Evolutionary conservation across 331 rosid genomes (phyloP).

Genomic region (Rhamnella rubrinervis): DNA sequence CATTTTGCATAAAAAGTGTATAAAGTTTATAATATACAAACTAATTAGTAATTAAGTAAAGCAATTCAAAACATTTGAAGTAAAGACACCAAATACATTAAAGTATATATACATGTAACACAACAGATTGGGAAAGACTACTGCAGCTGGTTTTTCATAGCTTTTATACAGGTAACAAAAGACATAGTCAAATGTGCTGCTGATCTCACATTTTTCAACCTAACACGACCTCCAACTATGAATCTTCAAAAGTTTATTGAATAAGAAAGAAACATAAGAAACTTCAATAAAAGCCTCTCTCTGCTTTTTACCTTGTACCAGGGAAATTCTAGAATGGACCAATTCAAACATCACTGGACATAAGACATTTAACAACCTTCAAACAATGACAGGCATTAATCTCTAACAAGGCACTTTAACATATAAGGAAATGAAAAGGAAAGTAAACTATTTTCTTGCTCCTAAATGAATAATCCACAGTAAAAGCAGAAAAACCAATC

Average conservation of each 20-base stretch:
- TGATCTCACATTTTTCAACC: not conserved
- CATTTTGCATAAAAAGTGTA: not conserved
- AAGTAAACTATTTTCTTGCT: not conserved
- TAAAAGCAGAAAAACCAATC: not conserved
- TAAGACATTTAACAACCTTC: too few species aligned
- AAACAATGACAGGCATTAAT: too few species aligned
- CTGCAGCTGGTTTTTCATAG: too few species aligned
- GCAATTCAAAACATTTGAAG: too few species aligned
- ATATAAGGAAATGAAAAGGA: too few species aligned
- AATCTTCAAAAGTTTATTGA: constrained; percentile 2
- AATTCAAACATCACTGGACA: too few species aligned
- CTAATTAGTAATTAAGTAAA: not conserved
- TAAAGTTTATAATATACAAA: not conserved
- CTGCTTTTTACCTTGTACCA: too few species aligned
- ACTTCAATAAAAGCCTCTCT: too few species aligned
- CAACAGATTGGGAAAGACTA: too few species aligned
- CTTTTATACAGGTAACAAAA: not conserved
- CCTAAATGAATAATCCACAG: not conserved
- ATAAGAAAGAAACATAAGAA: not conserved
- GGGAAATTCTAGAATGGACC: too few species aligned
- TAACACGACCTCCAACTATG: not conserved
- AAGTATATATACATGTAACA: too few species aligned
- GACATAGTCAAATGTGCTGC: not conserved
- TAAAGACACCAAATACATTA: too few species aligned
- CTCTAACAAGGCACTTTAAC: not conserved